Percentiles rank a stretch among this genome's conserved stretches.
phyloP scores from a whole-genome alignment of 2,329 filamentous ascomycete species.

The Trichoderma sp. region DNA sequence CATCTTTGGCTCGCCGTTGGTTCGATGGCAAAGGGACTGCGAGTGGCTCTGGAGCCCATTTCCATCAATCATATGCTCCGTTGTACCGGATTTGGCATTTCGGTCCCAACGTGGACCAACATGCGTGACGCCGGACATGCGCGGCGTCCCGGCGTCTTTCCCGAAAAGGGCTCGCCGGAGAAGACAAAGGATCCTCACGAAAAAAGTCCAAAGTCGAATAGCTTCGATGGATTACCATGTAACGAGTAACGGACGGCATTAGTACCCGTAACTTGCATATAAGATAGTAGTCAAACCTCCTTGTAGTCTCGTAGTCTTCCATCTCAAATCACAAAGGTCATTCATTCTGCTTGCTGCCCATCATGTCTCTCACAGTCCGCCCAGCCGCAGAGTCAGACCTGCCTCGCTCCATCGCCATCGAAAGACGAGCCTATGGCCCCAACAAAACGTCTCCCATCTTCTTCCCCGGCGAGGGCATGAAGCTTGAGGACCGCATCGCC shows the following conservation, averaged over 20 bases:
- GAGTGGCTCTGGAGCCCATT: neutral
- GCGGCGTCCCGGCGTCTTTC: neutral
- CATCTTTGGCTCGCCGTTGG: neutral
- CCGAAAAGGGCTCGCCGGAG: neutral
- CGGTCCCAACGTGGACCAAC: neutral
- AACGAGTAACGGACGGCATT: neutral
- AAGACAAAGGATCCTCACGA: neutral
- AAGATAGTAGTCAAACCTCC: neutral
- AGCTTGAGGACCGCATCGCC: slow-evolving; percentile 24
- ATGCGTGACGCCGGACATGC: neutral
- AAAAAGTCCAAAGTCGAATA: neutral
- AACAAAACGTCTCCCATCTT: slow-evolving; percentile 34
- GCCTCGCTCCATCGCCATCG: slow-evolving; percentile 36
- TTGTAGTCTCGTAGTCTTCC: neutral
- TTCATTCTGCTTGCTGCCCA: neutral
- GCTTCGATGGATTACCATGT: neutral
- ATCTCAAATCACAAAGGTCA: neutral
- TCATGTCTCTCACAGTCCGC: slow-evolving; percentile 40
- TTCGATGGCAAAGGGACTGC: neutral
- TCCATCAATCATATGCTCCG: neutral
- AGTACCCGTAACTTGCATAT: neutral
- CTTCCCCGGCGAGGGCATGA: slow-evolving; percentile 29
- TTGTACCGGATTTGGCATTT: neutral
- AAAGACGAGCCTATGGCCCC: slow-evolving; percentile 36
- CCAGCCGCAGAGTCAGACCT: slow-evolving; percentile 37